Percentiles rank a stretch among this genome's conserved stretches.
phyloP scores from a whole-genome alignment of 192 early-diverging fungal genomes.

The Umbelopsis sp. region DNA sequence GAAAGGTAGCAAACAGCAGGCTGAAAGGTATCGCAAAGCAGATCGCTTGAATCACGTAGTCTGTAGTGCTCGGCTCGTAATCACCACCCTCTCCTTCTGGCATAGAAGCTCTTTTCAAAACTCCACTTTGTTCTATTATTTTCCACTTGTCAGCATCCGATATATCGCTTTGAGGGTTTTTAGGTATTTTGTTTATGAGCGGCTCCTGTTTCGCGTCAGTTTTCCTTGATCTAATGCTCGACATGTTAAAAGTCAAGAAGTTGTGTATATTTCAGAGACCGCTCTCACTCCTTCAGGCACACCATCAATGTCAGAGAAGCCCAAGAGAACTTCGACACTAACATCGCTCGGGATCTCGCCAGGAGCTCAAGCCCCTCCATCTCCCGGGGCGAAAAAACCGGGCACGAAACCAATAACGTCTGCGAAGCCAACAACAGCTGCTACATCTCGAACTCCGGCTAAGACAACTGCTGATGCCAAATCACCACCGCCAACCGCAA shows the following conservation, averaged over 20 bases:
- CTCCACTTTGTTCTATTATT: conserved; percentile 39
- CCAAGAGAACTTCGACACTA: conserved; percentile 23
- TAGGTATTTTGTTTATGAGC: conserved; percentile 28
- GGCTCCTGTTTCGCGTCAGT: conserved; percentile 15
- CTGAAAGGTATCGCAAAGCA: conserved; percentile 40
- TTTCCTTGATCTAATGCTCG: conserved; percentile 13
- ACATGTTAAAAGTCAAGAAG: conserved; percentile 5
- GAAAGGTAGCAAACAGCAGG: conserved; percentile 38
- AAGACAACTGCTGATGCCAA: neutral
- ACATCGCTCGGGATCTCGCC: conserved; percentile 19
- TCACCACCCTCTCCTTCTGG: neutral
- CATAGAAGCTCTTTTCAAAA: conserved; percentile 32
- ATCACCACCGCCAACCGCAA: neutral
- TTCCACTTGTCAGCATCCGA: conserved; percentile 38
- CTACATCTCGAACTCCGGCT: neutral
- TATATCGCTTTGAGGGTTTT: conserved; percentile 24
- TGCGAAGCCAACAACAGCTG: neutral
- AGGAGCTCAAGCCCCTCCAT: neutral
- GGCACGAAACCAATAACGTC: neutral
- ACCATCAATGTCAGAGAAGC: conserved; percentile 19
- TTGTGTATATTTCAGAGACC: conserved; percentile 7
- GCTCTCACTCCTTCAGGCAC: conserved; percentile 20
- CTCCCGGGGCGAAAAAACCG: neutral
- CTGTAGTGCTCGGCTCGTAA: conserved; percentile 8
- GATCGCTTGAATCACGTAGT: conserved; percentile 41